Evolutionary conservation across 1,284 basidiomycete species (phyloP), one percentile per base, ranked within the genome.

Genomic region (Cutaneotrichosporon sp.): DNA sequence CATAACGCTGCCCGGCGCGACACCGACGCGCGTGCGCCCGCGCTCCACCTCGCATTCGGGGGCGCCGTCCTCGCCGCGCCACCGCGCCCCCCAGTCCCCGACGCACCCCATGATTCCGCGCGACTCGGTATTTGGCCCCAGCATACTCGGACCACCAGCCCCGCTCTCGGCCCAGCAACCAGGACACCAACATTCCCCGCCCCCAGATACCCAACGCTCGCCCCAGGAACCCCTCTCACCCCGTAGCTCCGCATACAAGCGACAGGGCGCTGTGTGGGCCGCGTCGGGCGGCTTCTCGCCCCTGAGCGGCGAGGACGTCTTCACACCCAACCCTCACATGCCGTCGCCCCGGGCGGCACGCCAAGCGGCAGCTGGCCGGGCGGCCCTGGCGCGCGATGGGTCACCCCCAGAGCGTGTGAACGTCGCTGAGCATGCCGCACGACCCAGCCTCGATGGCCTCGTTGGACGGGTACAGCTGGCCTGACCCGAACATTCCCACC

Each of bases 1-100:
- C 62, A 72, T 74, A 55, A 58, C 68, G 9, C 68, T 74, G 50
- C 71, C 74, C 1, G 71, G 67, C 55, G 62, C 42, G 60, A 47
- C 63, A 46, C 56, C 59, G 14, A 61, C 57, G 9, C 53, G 56
- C 14, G 25, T 49, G 3, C 59, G 59, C 25, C 24, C 25, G 27
- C 34, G 56, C n/a, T 57, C 55, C 4, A 14, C 34, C 4, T 34
- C 51, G 22, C 34, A 34, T 10, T 22, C 33, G 22, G 33, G 10
- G 1, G 25, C 25, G 14, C 47, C 25, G 14, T 25, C 47, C 10
- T 29, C 24, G 11, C 47, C 47, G 27, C 47, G 47, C 47, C 27
- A 31, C 47, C 27, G 11, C 3, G 18, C 18, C 3, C 16, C 18
- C 38, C 38, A 42, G 38, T 42, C 38, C 18, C 38, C 38, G 3